Evolutionary conservation across 129 eudicot species (phyloP).

Genomic region (Centella asiatica): DNA sequence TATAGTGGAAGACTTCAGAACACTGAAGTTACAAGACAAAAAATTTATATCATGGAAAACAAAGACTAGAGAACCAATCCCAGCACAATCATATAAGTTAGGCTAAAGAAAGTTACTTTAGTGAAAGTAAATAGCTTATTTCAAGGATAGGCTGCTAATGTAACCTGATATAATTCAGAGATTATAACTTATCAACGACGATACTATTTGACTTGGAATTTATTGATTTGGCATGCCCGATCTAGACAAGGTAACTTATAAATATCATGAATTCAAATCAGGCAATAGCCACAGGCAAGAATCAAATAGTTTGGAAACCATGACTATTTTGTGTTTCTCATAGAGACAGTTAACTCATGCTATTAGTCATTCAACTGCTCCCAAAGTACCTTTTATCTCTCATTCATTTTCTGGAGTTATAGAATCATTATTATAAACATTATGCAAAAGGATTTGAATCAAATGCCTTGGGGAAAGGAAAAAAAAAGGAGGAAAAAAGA

Average conservation of each 20-base stretch:
- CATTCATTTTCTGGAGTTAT: background rate
- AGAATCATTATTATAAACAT: too few relatives aligned
- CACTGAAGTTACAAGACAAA: constrained; percentile 14
- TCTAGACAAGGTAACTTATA: background rate
- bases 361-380: background rate
- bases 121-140: constrained; percentile 14
- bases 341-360: background rate
- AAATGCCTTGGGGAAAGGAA: too few relatives aligned
- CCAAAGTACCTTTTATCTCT: too few relatives aligned
- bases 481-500: too few relatives aligned
- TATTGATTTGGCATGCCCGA: background rate
- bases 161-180: background rate
- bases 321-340: background rate
- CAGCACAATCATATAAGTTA: constrained; percentile 17
- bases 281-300: background rate
- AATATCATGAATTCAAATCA: background rate
- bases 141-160: background rate
- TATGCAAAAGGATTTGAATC: background rate
- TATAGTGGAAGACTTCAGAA: background rate
- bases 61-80: constrained; percentile 25
- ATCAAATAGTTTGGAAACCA: background rate
- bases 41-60: constrained; percentile 2
- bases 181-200: background rate
- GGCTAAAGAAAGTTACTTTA: constrained; percentile 16
- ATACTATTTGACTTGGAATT: background rate